Conservation (phyloP, 805 yeast species). For the Kuraishia capsulata region DNA sequence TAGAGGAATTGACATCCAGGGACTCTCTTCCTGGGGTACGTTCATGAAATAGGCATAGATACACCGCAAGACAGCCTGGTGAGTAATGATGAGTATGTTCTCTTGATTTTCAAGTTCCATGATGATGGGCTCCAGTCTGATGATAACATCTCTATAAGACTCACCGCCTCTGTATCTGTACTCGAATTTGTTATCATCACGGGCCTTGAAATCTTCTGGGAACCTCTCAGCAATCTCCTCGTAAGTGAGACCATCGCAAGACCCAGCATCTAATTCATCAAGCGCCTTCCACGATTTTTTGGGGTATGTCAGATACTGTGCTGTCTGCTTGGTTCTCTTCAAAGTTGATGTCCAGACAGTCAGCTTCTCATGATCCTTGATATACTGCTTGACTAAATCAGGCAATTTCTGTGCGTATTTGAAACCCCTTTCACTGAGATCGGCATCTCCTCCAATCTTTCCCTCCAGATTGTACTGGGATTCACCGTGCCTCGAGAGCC, state of each 20-base stretch:
- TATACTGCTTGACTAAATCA: slow-evolving; percentile 55
- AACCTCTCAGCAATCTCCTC: slow-evolving; percentile 78
- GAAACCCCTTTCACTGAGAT: slow-evolving; percentile 75
- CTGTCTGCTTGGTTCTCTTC: slow-evolving; percentile 87
- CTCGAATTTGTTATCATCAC: slow-evolving; percentile 93
- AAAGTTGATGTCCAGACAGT: slow-evolving; percentile 96
- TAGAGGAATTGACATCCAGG: slow-evolving; percentile 98
- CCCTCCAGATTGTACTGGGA: slow-evolving; percentile 87
- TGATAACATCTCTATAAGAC: slow-evolving; percentile 90
- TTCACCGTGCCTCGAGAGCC: slow-evolving; percentile 96
- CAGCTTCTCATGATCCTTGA: slow-evolving; percentile 52
- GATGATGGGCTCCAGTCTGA: slow-evolving; percentile 91
- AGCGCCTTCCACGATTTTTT: slow-evolving; percentile 93
- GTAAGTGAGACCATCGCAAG: slow-evolving; percentile 94
- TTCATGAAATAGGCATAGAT: slow-evolving; percentile 97
- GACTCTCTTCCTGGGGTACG: slow-evolving; percentile 93
- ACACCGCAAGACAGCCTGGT: slow-evolving; percentile 95
- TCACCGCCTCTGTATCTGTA: slow-evolving; percentile 97
- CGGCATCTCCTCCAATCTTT: slow-evolving; percentile 92
- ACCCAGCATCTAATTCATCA: slow-evolving; percentile 96
- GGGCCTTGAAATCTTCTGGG: slow-evolving; percentile 92
- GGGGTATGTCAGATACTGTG: slow-evolving; percentile 69
- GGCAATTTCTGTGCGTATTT: slow-evolving; percentile 79
- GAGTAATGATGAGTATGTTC: slow-evolving; percentile 90
- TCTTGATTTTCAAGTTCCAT: slow-evolving; percentile 98